Evolutionary conservation across 768 basidiomycete genomes (phyloP).

Genomic region (Russula vinacea): DNA sequence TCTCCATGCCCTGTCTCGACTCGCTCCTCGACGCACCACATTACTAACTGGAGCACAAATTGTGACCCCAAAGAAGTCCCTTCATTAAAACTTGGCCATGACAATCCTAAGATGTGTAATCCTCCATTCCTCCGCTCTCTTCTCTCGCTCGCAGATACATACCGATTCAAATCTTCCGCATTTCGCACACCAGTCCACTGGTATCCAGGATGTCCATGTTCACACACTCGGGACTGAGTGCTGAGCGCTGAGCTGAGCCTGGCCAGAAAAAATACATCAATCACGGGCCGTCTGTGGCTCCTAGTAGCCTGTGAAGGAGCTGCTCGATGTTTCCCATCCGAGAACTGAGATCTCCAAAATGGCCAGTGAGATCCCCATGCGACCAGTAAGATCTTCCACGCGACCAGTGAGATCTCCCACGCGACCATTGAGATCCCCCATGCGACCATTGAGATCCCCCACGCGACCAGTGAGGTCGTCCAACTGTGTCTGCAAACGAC

Average conservation of each 20-base stretch:
- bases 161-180: no score
- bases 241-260: no score
- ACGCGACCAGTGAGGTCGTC: not conserved
- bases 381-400: no score
- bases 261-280: not conserved
- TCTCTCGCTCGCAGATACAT: no score
- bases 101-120: not conserved
- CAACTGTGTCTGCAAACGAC: not conserved
- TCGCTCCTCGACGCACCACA: no score
- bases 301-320: not conserved
- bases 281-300: not conserved
- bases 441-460: no score
- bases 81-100: not conserved
- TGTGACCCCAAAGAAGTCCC: not conserved
- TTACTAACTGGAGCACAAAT: no score
- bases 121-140: no score
- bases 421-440: no score
- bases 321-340: conserved; percentile 2
- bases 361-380: not conserved
- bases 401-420: no score
- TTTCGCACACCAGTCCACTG: no score
- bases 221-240: not conserved
- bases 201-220: not conserved
- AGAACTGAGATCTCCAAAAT: not conserved
- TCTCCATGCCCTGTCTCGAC: no score